A percentile compares a stretch with the other conserved stretches of the same genome.
These are phyloP conservation scores for Aureobasidium vineae DNA, from an alignment of 2,329 filamentous ascomycete species.

Conservation along the genomic window DNA sequence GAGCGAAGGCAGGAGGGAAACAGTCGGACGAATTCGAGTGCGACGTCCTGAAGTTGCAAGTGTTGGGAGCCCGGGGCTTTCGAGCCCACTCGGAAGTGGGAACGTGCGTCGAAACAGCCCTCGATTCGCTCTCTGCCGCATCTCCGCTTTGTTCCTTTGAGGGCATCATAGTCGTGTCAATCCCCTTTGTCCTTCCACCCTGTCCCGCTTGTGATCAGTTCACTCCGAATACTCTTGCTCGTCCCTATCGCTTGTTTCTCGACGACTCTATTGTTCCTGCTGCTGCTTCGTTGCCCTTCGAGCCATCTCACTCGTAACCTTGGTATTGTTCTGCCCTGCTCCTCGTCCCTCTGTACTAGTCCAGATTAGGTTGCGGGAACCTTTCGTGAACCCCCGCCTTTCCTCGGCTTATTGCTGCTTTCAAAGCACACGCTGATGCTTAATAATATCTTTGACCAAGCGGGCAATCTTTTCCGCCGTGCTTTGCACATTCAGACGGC, in stretches of 20 bases:
- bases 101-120: slow-evolving; percentile 6
- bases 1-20: slow-evolving; percentile 5
- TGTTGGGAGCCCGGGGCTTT: slow-evolving; percentile 5
- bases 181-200: slow-evolving; percentile 1
- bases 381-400: slow-evolving; percentile 4
- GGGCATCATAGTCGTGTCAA: slow-evolving; percentile 18
- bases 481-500: background rate
- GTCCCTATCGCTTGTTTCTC: background rate
- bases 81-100: background rate
- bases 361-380: slow-evolving; percentile 7
- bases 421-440: background rate
- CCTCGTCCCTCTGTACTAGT: background rate
- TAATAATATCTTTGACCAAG: slow-evolving; percentile 23
- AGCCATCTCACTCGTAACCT: background rate
- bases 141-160: slow-evolving; percentile 20
- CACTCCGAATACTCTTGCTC: background rate
- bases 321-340: slow-evolving; percentile 13
- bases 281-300: background rate
- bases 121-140: slow-evolving; percentile 18
- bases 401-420: slow-evolving; percentile 15
- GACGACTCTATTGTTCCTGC: background rate
- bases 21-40: slow-evolving; percentile 15
- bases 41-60: slow-evolving; percentile 11
- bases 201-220: background rate
- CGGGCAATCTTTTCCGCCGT: slow-evolving; percentile 8